Conservation (phyloP, 2,329 filamentous ascomycete species). For the Alternaria arborescens region DNA sequence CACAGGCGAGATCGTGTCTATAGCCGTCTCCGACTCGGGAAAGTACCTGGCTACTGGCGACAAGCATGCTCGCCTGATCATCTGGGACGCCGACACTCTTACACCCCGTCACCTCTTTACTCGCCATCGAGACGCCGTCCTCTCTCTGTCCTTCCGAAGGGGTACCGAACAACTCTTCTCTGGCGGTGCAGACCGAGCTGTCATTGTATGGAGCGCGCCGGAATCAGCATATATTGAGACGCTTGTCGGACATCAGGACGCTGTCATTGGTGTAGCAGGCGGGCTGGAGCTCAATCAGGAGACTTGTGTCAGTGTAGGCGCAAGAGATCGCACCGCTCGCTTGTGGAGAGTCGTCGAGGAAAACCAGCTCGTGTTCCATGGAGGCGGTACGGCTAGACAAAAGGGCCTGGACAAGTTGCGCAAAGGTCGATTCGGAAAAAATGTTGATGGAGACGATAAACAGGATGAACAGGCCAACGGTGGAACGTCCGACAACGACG, state of each 20-base stretch:
- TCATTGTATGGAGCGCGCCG: slow-evolving; percentile 94
- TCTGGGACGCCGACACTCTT: slow-evolving; percentile 85
- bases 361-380: slow-evolving; percentile 92
- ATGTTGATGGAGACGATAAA: slow-evolving; percentile 53
- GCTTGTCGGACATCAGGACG: slow-evolving; percentile 93
- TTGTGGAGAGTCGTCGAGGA: slow-evolving; percentile 98
- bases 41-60: slow-evolving; percentile 92
- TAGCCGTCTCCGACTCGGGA: slow-evolving; percentile 88
- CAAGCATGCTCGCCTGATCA: slow-evolving; percentile 81
- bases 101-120: slow-evolving; percentile 82
- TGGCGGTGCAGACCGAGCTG: slow-evolving; percentile 86
- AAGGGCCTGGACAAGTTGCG: slow-evolving; percentile 51
- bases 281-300: slow-evolving; percentile 73
- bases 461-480: slow-evolving; percentile 53
- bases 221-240: slow-evolving; percentile 95
- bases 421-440: slow-evolving; percentile 47
- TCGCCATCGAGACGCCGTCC: slow-evolving; percentile 91
- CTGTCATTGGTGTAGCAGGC: slow-evolving; percentile 79
- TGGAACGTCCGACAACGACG: slow-evolving; percentile 53
- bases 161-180: slow-evolving; percentile 93
- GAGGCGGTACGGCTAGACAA: slow-evolving; percentile 66
- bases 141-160: slow-evolving; percentile 82
- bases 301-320: slow-evolving; percentile 88
- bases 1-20: slow-evolving; percentile 78
- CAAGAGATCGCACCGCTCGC: slow-evolving; percentile 87